phyloP scores from a whole-genome alignment of 768 basidiomycete species.

The Phylloporus sp. region DNA sequence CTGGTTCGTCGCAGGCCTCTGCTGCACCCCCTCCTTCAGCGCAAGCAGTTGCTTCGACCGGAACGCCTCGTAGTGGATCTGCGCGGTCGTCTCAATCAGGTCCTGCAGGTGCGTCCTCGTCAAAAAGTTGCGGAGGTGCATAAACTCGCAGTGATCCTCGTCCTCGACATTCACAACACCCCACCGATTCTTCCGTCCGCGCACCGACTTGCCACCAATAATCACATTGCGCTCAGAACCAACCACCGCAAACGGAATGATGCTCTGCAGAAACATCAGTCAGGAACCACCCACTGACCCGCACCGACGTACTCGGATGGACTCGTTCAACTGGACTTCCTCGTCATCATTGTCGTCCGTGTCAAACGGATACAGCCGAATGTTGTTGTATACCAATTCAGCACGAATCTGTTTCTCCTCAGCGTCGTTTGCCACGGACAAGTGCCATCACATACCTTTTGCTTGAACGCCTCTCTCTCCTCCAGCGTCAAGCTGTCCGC shows the following conservation, averaged over 20 bases:
- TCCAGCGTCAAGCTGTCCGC: constrained; percentile 90
- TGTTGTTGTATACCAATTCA: constrained; percentile 87
- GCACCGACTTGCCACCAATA: constrained; percentile 92
- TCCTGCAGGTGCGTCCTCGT: constrained; percentile 97
- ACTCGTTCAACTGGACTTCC: constrained; percentile 84
- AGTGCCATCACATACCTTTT: constrained; percentile 52
- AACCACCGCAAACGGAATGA: constrained; percentile 95
- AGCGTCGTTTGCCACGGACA: neutral
- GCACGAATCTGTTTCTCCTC: constrained; percentile 72
- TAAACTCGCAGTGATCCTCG: constrained; percentile 95
- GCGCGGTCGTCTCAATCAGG: constrained; percentile 97
- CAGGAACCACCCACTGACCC: neutral
- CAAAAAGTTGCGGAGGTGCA: constrained; percentile 95
- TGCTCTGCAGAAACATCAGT: constrained; percentile 52
- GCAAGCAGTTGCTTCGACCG: constrained; percentile 96
- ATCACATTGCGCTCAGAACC: constrained; percentile 96
- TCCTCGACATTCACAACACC: constrained; percentile 98
- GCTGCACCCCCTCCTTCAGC: constrained; percentile 90
- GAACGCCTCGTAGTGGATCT: constrained; percentile 99
- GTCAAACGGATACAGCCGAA: constrained; percentile 95
- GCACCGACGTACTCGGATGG: constrained; percentile 69
- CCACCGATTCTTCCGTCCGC: constrained; percentile 97
- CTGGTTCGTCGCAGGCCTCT: constrained; percentile 47
- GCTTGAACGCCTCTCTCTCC: constrained; percentile 91
- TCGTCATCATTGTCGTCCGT: constrained; percentile 94